Evolutionary conservation across 2,329 filamentous ascomycete species (phyloP).

Genomic region (Arthrobotrys megalospora): DNA sequence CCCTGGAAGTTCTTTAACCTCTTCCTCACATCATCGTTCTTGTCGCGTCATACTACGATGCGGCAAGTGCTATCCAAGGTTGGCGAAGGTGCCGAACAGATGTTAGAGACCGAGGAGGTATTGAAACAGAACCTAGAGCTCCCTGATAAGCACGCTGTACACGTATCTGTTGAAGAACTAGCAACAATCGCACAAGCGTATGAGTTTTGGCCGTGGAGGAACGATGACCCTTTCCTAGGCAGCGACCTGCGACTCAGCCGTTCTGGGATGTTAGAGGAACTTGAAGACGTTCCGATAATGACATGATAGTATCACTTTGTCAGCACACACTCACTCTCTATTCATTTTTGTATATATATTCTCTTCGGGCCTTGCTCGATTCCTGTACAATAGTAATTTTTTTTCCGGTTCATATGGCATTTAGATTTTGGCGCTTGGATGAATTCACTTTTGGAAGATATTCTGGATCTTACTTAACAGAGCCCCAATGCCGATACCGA

Average conservation of each 20-base stretch:
- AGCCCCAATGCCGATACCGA: too few species aligned
- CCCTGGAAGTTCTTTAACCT: slow-evolving; percentile 58
- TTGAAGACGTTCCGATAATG: slow-evolving; percentile 33
- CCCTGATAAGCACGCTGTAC: slow-evolving; percentile 42
- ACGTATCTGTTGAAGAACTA: slow-evolving; percentile 38
- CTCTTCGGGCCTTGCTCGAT: not conserved
- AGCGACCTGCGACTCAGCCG: slow-evolving; percentile 37
- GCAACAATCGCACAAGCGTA: slow-evolving; percentile 36
- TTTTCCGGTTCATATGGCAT: not conserved
- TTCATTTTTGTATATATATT: slow-evolving; percentile 25
- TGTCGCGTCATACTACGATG: slow-evolving; percentile 39
- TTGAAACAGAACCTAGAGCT: slow-evolving; percentile 29
- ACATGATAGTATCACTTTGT: not conserved
- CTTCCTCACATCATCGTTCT: slow-evolving; percentile 40
- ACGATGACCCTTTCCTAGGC: slow-evolving; percentile 44
- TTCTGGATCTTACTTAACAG: not conserved
- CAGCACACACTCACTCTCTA: not conserved
- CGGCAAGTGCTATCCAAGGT: slow-evolving; percentile 40
- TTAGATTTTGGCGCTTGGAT: slow-evolving; percentile 1
- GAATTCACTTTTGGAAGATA: not conserved
- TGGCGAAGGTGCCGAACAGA: slow-evolving; percentile 44
- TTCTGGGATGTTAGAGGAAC: slow-evolving; percentile 43
- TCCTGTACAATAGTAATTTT: slow-evolving; percentile 8
- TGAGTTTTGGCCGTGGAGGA: slow-evolving; percentile 59
- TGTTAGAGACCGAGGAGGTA: slow-evolving; percentile 47